phyloP scores from a whole-genome alignment of 768 basidiomycete genomes.

The Obba rivulosa region DNA sequence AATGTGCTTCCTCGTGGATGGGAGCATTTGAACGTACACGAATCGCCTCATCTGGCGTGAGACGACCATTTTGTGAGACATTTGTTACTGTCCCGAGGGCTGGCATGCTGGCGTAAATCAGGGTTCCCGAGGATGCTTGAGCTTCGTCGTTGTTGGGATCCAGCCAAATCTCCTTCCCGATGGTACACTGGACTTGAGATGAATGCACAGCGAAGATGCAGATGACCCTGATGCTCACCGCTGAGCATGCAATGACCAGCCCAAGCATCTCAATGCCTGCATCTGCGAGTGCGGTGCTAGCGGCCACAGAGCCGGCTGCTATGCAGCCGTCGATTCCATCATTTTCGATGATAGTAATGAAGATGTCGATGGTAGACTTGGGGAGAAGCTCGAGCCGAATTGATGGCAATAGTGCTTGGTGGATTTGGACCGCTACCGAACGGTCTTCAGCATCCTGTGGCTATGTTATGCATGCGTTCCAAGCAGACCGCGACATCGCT shows the following conservation, averaged over 20 bases:
- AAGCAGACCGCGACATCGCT: constrained; percentile 21
- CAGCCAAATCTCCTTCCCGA: constrained; percentile 59
- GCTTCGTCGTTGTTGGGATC: constrained; percentile 79
- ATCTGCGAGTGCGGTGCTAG: constrained; percentile 86
- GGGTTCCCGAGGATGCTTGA: constrained; percentile 47
- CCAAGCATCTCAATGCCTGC: constrained; percentile 92
- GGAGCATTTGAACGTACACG: constrained; percentile 37
- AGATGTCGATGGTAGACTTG: constrained; percentile 91
- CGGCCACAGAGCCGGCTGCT: constrained; percentile 82
- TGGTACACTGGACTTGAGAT: constrained; percentile 39
- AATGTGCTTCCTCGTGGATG: neutral
- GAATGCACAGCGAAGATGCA: constrained; percentile 5
- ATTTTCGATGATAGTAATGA: constrained; percentile 85
- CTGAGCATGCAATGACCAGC: constrained; percentile 78
- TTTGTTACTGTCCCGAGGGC: constrained; percentile 80
- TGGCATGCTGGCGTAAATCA: constrained; percentile 84
- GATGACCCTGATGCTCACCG: constrained; percentile 39
- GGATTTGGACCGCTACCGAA: constrained; percentile 74
- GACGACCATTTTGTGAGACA: constrained; percentile 79
- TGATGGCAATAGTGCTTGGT: constrained; percentile 80
- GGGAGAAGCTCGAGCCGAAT: constrained; percentile 88
- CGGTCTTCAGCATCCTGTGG: constrained; percentile 90
- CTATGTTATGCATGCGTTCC: constrained; percentile 1
- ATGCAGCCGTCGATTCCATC: constrained; percentile 88
- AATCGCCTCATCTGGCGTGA: constrained; percentile 47